These are phyloP conservation scores for Orbilia blumenaviensis DNA, from an alignment of 2,329 filamentous ascomycete genomes.

Conservation along the genomic window DNA sequence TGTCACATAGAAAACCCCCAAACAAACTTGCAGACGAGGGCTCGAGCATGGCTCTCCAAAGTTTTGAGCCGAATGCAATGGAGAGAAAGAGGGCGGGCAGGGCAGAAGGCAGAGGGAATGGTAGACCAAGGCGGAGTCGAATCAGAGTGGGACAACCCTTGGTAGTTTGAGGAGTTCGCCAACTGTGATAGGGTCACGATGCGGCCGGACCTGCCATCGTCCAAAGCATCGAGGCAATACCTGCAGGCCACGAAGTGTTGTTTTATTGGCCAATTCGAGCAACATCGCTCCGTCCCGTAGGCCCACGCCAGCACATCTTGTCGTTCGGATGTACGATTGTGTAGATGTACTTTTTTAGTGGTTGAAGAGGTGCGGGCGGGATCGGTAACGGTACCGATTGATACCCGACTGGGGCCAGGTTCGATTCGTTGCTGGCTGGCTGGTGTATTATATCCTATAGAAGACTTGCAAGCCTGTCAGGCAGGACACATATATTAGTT, in stretches of 20 bases:
- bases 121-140: slow-evolving; percentile 51
- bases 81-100: slow-evolving; percentile 1
- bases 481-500: slow-evolving; percentile 9
- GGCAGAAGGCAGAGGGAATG: background rate
- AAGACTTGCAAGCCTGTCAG: background rate
- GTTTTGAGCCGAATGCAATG: background rate
- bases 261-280: slow-evolving; percentile 46
- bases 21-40: background rate
- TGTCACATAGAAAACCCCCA: slow-evolving; percentile 50
- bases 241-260: slow-evolving; percentile 55
- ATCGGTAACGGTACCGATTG: background rate
- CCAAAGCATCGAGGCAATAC: slow-evolving; percentile 51
- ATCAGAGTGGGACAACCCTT: slow-evolving; percentile 54
- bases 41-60: background rate
- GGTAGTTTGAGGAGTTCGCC: slow-evolving; percentile 37
- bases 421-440: background rate
- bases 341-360: background rate
- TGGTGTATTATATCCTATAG: background rate
- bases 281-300: slow-evolving; percentile 54
- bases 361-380: background rate
- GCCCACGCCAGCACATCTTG: slow-evolving; percentile 51
- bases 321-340: background rate
- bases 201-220: slow-evolving; percentile 39
- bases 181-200: slow-evolving; percentile 51
- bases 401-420: background rate